Conservation (phyloP, 129 eudicot genomes). For the Oenanthe sinensis region DNA sequence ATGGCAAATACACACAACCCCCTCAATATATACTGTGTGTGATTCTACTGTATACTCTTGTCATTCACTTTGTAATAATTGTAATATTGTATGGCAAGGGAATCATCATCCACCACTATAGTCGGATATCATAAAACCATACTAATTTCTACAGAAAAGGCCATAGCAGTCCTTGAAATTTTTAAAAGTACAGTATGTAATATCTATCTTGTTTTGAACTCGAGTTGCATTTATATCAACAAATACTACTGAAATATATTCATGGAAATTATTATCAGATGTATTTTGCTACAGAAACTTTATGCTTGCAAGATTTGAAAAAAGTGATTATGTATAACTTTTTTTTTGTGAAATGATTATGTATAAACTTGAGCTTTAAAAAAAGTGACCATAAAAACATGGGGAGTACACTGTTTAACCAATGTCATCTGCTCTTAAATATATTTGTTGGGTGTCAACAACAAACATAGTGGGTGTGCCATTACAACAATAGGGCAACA, state of each 20-base stretch:
- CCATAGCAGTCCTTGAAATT: not conserved
- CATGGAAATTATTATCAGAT: not conserved
- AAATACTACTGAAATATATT: too few relatives aligned
- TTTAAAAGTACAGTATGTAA: not conserved
- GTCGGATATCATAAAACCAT: not conserved
- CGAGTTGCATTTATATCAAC: too few relatives aligned
- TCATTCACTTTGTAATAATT: not conserved
- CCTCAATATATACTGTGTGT: not conserved
- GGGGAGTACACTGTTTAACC: not conserved
- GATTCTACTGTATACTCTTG: not conserved
- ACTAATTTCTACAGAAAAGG: not conserved
- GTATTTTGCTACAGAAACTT: not conserved
- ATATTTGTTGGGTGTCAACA: constrained; percentile 40
- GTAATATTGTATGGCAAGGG: not conserved
- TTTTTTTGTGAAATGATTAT: too few relatives aligned
- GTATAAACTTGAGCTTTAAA: not conserved
- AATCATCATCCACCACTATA: not conserved
- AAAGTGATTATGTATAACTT: not conserved
- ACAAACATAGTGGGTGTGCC: constrained; percentile 72
- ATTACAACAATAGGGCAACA: constrained; percentile 45
- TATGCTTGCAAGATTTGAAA: not conserved
- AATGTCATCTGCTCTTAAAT: constrained; percentile 12
- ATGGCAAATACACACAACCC: constrained; percentile 3
- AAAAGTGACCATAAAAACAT: not conserved
- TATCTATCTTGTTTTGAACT: too few relatives aligned